These are phyloP conservation scores for Chytriomyces sp. DNA, from an alignment of 192 early-diverging fungal genomes.

Conservation along the genomic window DNA sequence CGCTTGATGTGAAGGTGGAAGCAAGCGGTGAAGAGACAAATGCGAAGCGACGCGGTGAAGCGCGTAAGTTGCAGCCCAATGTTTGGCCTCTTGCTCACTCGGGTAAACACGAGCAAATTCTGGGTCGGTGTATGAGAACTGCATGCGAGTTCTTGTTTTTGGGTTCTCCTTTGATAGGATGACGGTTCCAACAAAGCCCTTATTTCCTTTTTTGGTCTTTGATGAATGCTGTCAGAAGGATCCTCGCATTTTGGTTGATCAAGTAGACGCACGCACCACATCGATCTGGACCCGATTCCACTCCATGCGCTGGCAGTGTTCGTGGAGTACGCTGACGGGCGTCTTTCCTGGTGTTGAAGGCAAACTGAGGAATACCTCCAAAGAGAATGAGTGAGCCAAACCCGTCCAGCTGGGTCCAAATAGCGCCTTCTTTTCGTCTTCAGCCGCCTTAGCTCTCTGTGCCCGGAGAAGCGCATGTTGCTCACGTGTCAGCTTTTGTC, in stretches of 20 bases:
- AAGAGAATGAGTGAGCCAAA: neutral
- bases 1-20: constrained; percentile 73
- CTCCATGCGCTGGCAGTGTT: constrained; percentile 73
- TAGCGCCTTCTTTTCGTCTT: constrained; percentile 21
- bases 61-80: constrained; percentile 73
- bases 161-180: constrained; percentile 59
- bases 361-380: neutral
- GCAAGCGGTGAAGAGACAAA: constrained; percentile 66
- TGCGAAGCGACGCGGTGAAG: constrained; percentile 74
- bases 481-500: constrained; percentile 16
- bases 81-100: constrained; percentile 55
- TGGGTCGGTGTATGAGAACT: constrained; percentile 37
- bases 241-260: neutral
- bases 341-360: constrained; percentile 70
- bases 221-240: neutral
- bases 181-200: constrained; percentile 40
- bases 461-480: constrained; percentile 14
- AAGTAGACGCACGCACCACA: no score
- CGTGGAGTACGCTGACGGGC: constrained; percentile 73
- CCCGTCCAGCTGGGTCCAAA: constrained; percentile 1
- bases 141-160: constrained; percentile 58
- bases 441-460: constrained; percentile 21
- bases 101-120: constrained; percentile 31
- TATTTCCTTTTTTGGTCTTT: constrained; percentile 23
- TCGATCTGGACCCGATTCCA: constrained; percentile 76